phyloP scores from a whole-genome alignment of 2,329 filamentous ascomycete genomes.

The Trichothecium roseum region DNA sequence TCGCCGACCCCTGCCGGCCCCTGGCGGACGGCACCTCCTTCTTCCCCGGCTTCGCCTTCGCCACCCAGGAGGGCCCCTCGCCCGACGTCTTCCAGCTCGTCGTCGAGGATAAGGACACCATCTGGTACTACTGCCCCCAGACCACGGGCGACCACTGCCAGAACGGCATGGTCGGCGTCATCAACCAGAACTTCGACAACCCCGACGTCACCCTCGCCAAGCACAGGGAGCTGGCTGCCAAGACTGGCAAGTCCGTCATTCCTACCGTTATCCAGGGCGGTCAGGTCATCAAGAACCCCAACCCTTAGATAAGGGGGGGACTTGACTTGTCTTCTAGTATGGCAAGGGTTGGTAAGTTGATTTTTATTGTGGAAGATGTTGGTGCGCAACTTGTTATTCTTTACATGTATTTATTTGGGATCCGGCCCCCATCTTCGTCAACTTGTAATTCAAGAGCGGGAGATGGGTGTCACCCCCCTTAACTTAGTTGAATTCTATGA shows the following conservation, averaged over 20 bases:
- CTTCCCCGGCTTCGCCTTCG: slow-evolving; percentile 34
- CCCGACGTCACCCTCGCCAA: slow-evolving; percentile 19
- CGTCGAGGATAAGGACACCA: slow-evolving; percentile 27
- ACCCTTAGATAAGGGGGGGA: slow-evolving; percentile 12
- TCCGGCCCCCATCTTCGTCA: too few species aligned
- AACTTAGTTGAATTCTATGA: too few species aligned
- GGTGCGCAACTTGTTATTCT: too few species aligned
- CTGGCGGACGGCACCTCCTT: slow-evolving; percentile 26
- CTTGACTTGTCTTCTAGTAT: too few species aligned
- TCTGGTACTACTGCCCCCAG: slow-evolving; percentile 36
- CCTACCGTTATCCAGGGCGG: slow-evolving; percentile 19
- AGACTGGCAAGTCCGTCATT: slow-evolving; percentile 14
- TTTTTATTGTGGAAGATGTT: too few species aligned
- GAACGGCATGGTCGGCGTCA: slow-evolving; percentile 33
- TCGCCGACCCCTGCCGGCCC: slow-evolving; percentile 30
- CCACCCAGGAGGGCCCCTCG: slow-evolving; percentile 22
- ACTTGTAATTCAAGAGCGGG: too few species aligned
- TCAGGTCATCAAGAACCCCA: slow-evolving; percentile 21
- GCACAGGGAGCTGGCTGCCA: slow-evolving; percentile 20
- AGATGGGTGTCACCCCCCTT: too few species aligned
- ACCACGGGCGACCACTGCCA: slow-evolving; percentile 33
- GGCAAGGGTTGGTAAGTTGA: too few species aligned
- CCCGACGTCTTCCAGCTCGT: slow-evolving; percentile 32
- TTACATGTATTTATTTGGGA: too few species aligned
- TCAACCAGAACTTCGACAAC: slow-evolving; percentile 29